Base-by-base conservation (phyloP, 2,329 filamentous ascomycete genomes). In the Trichoderma koningiopsis region DNA sequence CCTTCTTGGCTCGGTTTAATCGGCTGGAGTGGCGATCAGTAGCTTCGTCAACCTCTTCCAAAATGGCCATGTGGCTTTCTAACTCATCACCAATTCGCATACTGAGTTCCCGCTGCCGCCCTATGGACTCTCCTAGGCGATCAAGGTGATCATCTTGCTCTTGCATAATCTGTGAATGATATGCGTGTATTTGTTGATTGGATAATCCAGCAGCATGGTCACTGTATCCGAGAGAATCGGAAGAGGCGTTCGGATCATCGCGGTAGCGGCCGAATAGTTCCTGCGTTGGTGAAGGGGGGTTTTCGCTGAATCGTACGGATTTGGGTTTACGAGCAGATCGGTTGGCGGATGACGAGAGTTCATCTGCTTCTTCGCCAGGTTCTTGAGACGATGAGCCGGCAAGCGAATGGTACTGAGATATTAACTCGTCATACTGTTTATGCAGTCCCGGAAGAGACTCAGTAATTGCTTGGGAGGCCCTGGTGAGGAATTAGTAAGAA, bases 71-170 rank as follows among this genome's bases (percentile, higher is more conserved):
- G 76, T 99, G 96, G 74, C 89, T 91, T 75, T 98, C 96, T 43
- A 99, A 85, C 84, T 99, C 96, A 78, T 97, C 92, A 35, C 96
- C 95, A 76, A 99, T 98, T 82, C 96, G 93, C 83, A 97, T 96
- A 77, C 91, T 94, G 71, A 99, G 85, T 82, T 98, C 93, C 61
- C 96, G 86, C 83, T 98, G 96, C 49, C 96, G 88, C 4, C 92
- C 88, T 74, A 99, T 97, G 69, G 89, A 93, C 75, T 89, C 88
- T n/a, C 94, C 93, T 4, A 99, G 83, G 11, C 87, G 85, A 78
- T 98, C 95, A n/a, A 99, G 86, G 79, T 97, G 94, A 73, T 92
- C 91, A 77, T 99, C 96, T 81, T 99, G 96, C 71, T 97, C 90
- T n/a, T 87, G 86, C 47, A 99, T 84, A 31, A 97, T 89, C 71